Percentiles rank a stretch among this genome's conserved stretches.
phyloP scores from a whole-genome alignment of 371 early-diverging fungal species.

The Phascolomyces articulosus region DNA sequence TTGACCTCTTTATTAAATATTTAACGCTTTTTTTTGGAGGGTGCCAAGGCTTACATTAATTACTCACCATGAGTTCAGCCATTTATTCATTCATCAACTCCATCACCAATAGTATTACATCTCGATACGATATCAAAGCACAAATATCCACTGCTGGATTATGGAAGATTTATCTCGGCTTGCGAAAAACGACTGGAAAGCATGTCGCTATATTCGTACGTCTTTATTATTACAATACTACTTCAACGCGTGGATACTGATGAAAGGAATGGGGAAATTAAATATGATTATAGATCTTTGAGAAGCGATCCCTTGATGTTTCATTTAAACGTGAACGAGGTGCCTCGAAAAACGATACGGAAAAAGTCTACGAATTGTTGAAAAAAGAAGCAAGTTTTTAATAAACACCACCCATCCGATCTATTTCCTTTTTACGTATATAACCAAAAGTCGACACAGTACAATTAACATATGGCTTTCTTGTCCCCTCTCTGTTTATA shows the following conservation, averaged over 20 bases:
- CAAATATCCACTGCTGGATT: constrained; percentile 63
- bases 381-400: constrained; percentile 53
- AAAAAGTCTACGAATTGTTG: constrained; percentile 60
- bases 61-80: constrained; percentile 42
- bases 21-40: too few species aligned
- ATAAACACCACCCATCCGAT: too few species aligned
- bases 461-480: too few species aligned
- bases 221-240: neutral
- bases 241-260: neutral
- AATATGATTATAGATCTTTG: constrained; percentile 59
- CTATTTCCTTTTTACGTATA: too few species aligned
- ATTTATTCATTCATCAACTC: constrained; percentile 55
- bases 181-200: constrained; percentile 62
- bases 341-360: constrained; percentile 54
- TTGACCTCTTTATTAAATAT: too few species aligned
- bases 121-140: constrained; percentile 50
- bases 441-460: too few species aligned
- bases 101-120: constrained; percentile 50
- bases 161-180: constrained; percentile 71
- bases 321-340: constrained; percentile 53
- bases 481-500: constrained; percentile 14
- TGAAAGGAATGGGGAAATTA: too few species aligned
- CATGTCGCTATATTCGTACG: constrained; percentile 68
- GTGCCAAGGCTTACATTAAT: neutral
- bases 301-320: constrained; percentile 70